Evolutionary conservation across 1,284 basidiomycete genomes (phyloP).

Genomic region (Coriolopsis trogii): DNA sequence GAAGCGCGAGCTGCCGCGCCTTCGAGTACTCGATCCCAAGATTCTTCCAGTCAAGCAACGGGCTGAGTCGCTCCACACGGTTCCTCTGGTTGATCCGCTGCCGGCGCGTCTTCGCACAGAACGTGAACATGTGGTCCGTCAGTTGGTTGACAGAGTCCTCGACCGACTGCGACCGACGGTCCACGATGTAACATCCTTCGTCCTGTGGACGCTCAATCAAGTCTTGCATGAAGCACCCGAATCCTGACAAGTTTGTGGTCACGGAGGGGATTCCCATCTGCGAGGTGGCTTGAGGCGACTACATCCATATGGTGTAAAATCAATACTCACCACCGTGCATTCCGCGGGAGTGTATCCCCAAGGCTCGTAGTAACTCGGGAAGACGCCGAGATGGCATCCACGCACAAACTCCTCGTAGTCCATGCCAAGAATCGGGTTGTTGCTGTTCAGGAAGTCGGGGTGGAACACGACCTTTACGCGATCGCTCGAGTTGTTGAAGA

Average conservation of each 20-base stretch:
- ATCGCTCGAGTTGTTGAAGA: slow-evolving; percentile 86
- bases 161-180: slow-evolving; percentile 87
- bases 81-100: slow-evolving; percentile 99
- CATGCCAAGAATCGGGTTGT: slow-evolving; percentile 95
- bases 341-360: slow-evolving; percentile 92
- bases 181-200: slow-evolving; percentile 94
- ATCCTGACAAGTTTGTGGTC: slow-evolving; percentile 96
- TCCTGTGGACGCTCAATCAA: slow-evolving; percentile 90
- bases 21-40: slow-evolving; percentile 97
- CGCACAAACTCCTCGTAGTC: slow-evolving; percentile 99
- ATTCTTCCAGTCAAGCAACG: slow-evolving; percentile 97
- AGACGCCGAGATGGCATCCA: slow-evolving; percentile 97
- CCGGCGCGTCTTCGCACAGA: slow-evolving; percentile 88
- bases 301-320: no score
- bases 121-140: slow-evolving; percentile 75
- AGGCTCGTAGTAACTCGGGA: slow-evolving; percentile 95
- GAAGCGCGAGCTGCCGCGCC: slow-evolving; percentile 88
- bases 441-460: slow-evolving; percentile 97
- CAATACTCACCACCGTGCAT: slow-evolving; percentile 72
- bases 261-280: slow-evolving; percentile 97
- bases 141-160: slow-evolving; percentile 89
- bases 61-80: slow-evolving; percentile 91
- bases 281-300: no score
- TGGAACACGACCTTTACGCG: slow-evolving; percentile 98
- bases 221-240: slow-evolving; percentile 99